Evolutionary conservation across 1,139 yeast species (phyloP), one percentile per base, ranked within the genome.

Genomic region (Pichia sp.): DNA sequence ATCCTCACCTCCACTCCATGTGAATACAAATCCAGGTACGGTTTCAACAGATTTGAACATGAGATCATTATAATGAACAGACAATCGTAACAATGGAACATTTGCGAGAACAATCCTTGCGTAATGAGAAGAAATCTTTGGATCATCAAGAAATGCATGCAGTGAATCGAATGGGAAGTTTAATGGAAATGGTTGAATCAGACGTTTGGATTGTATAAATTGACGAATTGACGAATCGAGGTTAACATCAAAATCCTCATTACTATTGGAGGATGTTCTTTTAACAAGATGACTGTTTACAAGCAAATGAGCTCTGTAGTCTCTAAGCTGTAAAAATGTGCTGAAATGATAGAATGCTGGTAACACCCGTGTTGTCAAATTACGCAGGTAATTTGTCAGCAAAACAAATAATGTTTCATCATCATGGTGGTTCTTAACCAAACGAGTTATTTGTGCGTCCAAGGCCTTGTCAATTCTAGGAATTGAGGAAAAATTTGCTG

Each of bases 141-240:
- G 19, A 54, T 61, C 63, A 44, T 61, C 59, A n/a, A 59, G 42
- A n/a, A 56, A 55, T 4, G 59, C 52, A 40, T 51, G 31, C 8
- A 62, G 57, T 8, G 59, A 43, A 26, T 58, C 58, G 56, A 61
- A 66, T 7, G 59, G 62, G 34, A 53, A 60, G n/a, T 66, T 64
- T 16, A 66, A 49, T 13, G 66, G 62, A 41, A 67, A 56, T 4
- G 70, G 63, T 44, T 64, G 68, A 13, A 64, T 52, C 2, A 66
- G 48, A 38, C 58, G 56, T 29, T 66, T 63, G 23, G 55, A 54
- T 49, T 56, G 58, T 40, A 66, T 61, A 44, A 56, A 67, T 36
- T 57, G 57, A 8, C 50, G 46, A 36, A 68, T 29, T 51, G 63
- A 63, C 5, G 45, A 43, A 19, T 57, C 52, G 15, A 50, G 8